These are phyloP conservation scores for Sphaerulina musiva DNA, from an alignment of 2,329 filamentous ascomycete species.

Conservation along the genomic window DNA sequence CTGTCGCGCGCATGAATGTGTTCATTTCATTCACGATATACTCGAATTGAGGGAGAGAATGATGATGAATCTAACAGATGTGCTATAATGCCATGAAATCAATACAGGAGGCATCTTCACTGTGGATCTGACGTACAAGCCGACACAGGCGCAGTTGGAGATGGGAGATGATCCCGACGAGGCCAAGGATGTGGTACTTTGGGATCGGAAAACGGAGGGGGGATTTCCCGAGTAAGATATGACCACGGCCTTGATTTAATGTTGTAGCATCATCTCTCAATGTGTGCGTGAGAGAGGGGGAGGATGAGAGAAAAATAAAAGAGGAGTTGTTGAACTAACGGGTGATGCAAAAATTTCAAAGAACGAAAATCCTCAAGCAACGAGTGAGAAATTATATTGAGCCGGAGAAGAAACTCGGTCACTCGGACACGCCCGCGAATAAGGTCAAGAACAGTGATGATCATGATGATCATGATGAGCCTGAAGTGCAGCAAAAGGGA, in stretches of 20 bases:
- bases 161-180: slow-evolving; percentile 10
- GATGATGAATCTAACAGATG: neutral
- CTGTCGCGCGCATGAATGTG: no score
- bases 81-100: neutral
- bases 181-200: slow-evolving; percentile 55
- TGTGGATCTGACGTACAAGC: slow-evolving; percentile 54
- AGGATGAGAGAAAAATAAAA: no score
- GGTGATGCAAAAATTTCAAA: neutral
- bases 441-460: slow-evolving; percentile 10
- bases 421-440: slow-evolving; percentile 45
- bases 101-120: slow-evolving; percentile 59
- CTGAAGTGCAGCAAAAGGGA: neutral
- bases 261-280: no score
- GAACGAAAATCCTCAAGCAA: slow-evolving; percentile 79
- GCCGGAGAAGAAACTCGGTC: slow-evolving; percentile 69
- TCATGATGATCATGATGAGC: neutral
- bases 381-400: slow-evolving; percentile 75
- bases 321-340: neutral
- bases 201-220: slow-evolving; percentile 80
- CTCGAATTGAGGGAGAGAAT: no score
- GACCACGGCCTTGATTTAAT: neutral
- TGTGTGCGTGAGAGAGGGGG: no score
- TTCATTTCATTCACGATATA: no score
- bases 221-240: slow-evolving; percentile 69
- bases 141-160: slow-evolving; percentile 3